A percentile compares a stretch with the other conserved stretches of the same genome.
Conservation (phyloP, 75 land plant species). For the Cunninghamia lanceolata region DNA sequence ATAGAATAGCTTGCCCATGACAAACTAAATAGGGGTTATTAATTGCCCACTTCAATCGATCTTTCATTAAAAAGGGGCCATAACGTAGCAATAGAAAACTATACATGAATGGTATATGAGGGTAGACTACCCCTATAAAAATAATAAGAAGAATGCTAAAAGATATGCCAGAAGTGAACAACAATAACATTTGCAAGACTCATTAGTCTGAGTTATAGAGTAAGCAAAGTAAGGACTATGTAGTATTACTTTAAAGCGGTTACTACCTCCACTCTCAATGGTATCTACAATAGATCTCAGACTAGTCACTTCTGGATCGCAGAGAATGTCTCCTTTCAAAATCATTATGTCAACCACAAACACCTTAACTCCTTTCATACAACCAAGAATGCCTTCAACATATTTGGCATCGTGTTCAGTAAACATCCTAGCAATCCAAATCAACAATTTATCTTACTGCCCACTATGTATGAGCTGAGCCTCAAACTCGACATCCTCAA, state of each 20-base stretch:
- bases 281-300: constrained; percentile 73
- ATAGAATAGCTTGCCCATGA: too few species aligned
- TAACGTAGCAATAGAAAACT: background rate
- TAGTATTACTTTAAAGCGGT: constrained; percentile 32
- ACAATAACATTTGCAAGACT: too few species aligned
- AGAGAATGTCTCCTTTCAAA: constrained; percentile 52
- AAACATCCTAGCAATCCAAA: constrained; percentile 49
- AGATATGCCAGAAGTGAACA: too few species aligned
- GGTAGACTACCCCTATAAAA: too few species aligned
- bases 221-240: too few species aligned
- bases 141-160: too few species aligned
- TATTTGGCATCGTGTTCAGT: constrained; percentile 49
- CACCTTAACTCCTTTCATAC: constrained; percentile 61
- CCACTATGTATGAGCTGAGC: constrained; percentile 76
- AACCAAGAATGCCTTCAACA: constrained; percentile 41
- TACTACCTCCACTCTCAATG: constrained; percentile 54
- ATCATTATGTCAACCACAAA: constrained; percentile 36
- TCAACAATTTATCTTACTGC: constrained; percentile 55
- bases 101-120: background rate
- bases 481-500: constrained; percentile 97
- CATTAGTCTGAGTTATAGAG: too few species aligned
- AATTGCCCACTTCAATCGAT: background rate
- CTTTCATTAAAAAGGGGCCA: background rate
- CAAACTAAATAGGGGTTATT: too few species aligned
- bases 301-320: constrained; percentile 81